These are phyloP conservation scores for Scalesia atractyloides DNA, from an alignment of 129 eudicot species.

Conservation along the genomic window DNA sequence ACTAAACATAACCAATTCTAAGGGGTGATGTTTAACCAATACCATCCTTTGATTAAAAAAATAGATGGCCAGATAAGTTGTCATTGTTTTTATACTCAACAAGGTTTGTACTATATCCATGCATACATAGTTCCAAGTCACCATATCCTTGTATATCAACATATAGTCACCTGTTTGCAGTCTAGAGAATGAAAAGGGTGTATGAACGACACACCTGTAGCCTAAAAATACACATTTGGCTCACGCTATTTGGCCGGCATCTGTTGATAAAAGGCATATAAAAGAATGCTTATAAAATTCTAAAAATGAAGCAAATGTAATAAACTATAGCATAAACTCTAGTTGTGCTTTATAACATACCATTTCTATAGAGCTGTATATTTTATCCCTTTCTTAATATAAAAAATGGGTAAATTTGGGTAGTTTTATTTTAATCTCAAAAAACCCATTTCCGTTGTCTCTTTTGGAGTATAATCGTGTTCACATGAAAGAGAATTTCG, in stretches of 20 bases:
- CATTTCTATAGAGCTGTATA: background rate
- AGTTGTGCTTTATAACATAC: background rate
- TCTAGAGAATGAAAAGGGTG: background rate
- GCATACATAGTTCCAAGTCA: conserved; percentile 54
- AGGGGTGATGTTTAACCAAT: too few relatives aligned
- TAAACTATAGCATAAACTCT: background rate
- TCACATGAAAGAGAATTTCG: too few relatives aligned
- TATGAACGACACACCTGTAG: conserved; percentile 55
- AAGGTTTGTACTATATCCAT: background rate
- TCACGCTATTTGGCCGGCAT: conserved; percentile 83
- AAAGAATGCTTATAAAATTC: background rate
- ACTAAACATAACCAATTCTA: too few relatives aligned
- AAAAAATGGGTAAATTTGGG: background rate
- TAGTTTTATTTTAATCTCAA: background rate
- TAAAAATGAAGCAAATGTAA: background rate
- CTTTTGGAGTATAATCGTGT: too few relatives aligned
- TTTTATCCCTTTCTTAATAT: background rate
- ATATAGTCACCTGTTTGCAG: conserved; percentile 62
- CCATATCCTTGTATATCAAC: conserved; percentile 48
- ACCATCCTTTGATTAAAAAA: too few relatives aligned
- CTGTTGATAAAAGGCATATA: conserved; percentile 32
- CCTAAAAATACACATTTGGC: conserved; percentile 88
- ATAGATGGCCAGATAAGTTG: too few relatives aligned
- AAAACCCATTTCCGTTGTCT: too few relatives aligned
- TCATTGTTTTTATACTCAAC: too few relatives aligned